Evolutionary conservation across 164 flowering plant species (phyloP).

Genomic region (Kingdonia uniflora): DNA sequence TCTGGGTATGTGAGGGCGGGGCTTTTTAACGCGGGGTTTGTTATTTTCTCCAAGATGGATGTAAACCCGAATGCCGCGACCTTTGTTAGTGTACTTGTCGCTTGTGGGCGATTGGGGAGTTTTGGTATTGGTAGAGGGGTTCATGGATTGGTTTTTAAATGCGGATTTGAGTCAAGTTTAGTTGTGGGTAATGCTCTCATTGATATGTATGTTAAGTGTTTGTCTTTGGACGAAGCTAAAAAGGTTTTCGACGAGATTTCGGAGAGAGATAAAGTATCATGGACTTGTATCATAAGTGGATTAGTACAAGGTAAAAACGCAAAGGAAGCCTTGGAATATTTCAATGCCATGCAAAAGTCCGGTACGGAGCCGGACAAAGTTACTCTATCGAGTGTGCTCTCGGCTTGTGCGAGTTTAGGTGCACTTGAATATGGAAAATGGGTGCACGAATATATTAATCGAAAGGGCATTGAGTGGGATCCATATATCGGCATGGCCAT

Average conservation of each 20-base stretch:
- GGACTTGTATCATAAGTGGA: slow-evolving; percentile 46
- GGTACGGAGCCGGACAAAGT: slow-evolving; percentile 33
- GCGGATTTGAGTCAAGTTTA: slow-evolving; percentile 7
- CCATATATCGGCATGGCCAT: slow-evolving; percentile 38
- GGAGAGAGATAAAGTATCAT: slow-evolving; percentile 37
- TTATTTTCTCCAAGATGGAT: slow-evolving; percentile 31
- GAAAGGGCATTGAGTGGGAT: slow-evolving; percentile 29
- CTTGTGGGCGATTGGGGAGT: slow-evolving; percentile 30
- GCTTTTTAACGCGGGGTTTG: slow-evolving; percentile 22
- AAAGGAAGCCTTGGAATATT: slow-evolving; percentile 30
- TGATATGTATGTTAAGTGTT: slow-evolving; percentile 46
- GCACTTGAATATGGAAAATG: slow-evolving; percentile 40
- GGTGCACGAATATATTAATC: slow-evolving; percentile 37
- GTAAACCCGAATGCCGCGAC: slow-evolving; percentile 38
- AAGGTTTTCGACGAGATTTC: slow-evolving; percentile 28
- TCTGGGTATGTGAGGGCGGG: slow-evolving; percentile 39
- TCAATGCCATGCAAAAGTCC: slow-evolving; percentile 24
- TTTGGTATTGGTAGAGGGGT: slow-evolving; percentile 24
- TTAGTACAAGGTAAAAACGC: slow-evolving; percentile 29
- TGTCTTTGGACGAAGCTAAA: slow-evolving; percentile 25
- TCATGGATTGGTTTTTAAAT: slow-evolving; percentile 32
- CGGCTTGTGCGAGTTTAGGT: slow-evolving; percentile 53
- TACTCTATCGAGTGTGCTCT: slow-evolving; percentile 38
- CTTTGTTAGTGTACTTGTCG: slow-evolving; percentile 30
- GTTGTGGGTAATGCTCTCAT: slow-evolving; percentile 35